phyloP scores from a whole-genome alignment of 371 early-diverging fungal genomes.

The Dinochytrium kinnereticum region DNA sequence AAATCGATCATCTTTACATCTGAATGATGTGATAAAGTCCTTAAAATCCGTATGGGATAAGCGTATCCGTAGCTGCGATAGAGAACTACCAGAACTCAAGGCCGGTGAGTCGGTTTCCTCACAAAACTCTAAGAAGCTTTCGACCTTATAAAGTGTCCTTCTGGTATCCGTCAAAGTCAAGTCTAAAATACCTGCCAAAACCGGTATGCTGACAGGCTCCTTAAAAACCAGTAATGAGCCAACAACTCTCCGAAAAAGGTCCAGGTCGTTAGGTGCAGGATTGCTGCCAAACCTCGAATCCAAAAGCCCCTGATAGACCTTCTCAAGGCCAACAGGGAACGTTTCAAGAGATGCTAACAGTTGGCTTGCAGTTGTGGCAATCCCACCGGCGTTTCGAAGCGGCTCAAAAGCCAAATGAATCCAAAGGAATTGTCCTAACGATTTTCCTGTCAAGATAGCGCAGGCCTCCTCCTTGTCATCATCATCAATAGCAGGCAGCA shows the following conservation, averaged over 20 bases:
- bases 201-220: constrained; percentile 12
- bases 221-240: constrained; percentile 14
- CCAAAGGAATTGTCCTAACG: constrained; percentile 24
- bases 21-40: constrained; percentile 19
- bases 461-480: constrained; percentile 21
- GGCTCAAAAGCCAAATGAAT: constrained; percentile 30
- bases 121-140: constrained; percentile 13
- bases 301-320: constrained; percentile 14
- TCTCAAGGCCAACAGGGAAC: constrained; percentile 15
- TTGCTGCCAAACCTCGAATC: not conserved
- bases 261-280: not conserved
- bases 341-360: constrained; percentile 16
- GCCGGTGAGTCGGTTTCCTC: not conserved
- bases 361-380: not conserved
- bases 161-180: not conserved
- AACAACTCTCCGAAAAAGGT: constrained; percentile 10
- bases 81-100: not conserved
- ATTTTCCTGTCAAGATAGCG: constrained; percentile 11
- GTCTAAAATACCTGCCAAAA: constrained; percentile 18
- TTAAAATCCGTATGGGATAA: constrained; percentile 24
- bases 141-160: not conserved
- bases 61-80: not conserved
- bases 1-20: constrained; percentile 33
- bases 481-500: not conserved
- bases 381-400: not conserved